phyloP scores from a whole-genome alignment of 2,329 filamentous ascomycete species.

The Fusarium torreyae region DNA sequence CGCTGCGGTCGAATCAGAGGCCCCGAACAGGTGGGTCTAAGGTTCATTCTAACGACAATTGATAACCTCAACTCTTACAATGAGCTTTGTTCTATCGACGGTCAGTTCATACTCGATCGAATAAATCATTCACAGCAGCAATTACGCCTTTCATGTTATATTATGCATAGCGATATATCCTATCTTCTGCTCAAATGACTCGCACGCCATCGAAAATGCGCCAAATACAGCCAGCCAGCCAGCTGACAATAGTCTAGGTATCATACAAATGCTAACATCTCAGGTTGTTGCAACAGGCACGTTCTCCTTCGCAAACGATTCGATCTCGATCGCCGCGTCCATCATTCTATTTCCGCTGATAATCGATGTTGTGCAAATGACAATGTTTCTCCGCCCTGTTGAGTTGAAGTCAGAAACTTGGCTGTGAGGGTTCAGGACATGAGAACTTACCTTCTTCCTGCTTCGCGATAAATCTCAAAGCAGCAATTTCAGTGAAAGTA shows the following conservation, averaged over 20 bases:
- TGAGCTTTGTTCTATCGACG: constrained; percentile 20
- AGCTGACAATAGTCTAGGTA: constrained; percentile 33
- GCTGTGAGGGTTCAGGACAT: background rate
- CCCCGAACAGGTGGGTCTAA: constrained; percentile 39
- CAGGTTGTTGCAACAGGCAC: constrained; percentile 39
- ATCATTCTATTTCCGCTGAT: constrained; percentile 93
- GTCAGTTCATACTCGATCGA: background rate
- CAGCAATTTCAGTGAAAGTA: constrained; percentile 96
- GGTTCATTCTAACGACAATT: constrained; percentile 38
- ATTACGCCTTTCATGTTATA: background rate
- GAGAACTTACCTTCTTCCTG: constrained; percentile 77
- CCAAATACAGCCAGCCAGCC: constrained; percentile 20
- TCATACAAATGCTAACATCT: constrained; percentile 38
- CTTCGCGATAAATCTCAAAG: constrained; percentile 88
- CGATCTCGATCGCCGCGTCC: constrained; percentile 84
- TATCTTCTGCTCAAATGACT: background rate
- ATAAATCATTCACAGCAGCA: background rate
- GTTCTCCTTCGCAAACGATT: constrained; percentile 68
- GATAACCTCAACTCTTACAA: constrained; percentile 23
- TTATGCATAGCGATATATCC: constrained; percentile 5
- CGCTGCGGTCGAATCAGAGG: constrained; percentile 43
- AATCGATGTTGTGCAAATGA: constrained; percentile 94
- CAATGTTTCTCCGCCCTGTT: constrained; percentile 80
- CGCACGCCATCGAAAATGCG: constrained; percentile 19
- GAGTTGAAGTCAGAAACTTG: constrained; percentile 30